phyloP scores from a whole-genome alignment of 345 rosid genomes.

The Gossypium thurberi region DNA sequence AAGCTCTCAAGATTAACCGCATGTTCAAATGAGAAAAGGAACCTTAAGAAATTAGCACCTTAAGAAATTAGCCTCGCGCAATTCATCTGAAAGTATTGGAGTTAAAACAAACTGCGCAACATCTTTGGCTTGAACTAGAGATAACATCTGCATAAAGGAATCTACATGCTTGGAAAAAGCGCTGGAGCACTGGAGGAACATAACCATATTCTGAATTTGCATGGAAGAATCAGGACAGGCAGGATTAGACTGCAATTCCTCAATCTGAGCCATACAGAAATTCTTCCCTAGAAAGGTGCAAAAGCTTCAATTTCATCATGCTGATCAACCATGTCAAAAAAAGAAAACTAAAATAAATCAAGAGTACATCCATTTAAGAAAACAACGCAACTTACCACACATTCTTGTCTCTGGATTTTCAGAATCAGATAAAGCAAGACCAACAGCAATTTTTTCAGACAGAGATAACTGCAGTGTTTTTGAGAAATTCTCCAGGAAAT shows the following conservation, averaged over 20 bases:
- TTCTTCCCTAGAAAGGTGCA: constrained; percentile 49
- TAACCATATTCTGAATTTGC: constrained; percentile 59
- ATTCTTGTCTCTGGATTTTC: constrained; percentile 42
- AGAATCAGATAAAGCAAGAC: constrained; percentile 65
- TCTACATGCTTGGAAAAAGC: constrained; percentile 63
- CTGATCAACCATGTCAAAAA: background rate
- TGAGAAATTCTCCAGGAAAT: constrained; percentile 42
- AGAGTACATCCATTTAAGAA: background rate
- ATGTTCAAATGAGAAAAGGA: background rate
- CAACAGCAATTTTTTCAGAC: constrained; percentile 58
- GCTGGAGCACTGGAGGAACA: constrained; percentile 68
- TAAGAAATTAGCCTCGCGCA: constrained; percentile 42
- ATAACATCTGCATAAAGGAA: constrained; percentile 58
- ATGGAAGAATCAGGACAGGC: constrained; percentile 41
- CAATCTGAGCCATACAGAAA: constrained; percentile 58
- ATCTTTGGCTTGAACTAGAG: constrained; percentile 55
- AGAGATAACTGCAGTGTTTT: constrained; percentile 40
- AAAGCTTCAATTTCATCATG: constrained; percentile 5
- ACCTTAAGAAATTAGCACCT: constrained; percentile 35
- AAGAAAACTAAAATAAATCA: background rate
- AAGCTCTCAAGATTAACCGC: background rate
- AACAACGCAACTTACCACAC: constrained; percentile 36
- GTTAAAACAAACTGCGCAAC: constrained; percentile 41
- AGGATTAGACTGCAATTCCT: constrained; percentile 46
- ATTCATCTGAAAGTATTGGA: constrained; percentile 57